Percentiles rank a stretch among this genome's conserved stretches.
Conservation (phyloP, 495 filamentous ascomycete species). For the Penicilliopsis zonata region DNA sequence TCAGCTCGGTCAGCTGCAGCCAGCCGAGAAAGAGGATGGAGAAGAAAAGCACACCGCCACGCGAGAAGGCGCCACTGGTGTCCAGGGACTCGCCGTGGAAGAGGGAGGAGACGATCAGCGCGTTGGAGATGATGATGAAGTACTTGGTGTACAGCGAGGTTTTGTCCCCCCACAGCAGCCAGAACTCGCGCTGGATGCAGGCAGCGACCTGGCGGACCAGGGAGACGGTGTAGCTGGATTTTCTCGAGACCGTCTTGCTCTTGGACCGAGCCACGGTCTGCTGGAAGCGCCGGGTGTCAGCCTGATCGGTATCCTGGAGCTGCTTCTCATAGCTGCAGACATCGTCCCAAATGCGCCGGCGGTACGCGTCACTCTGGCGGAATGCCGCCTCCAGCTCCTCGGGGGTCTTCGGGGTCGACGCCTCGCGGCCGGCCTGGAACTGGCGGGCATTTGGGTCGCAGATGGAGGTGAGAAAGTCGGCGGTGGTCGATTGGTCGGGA, state of each 20-base stretch:
- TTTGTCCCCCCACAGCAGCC: slow-evolving; percentile 62
- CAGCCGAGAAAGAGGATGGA: slow-evolving; percentile 65
- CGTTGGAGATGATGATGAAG: slow-evolving; percentile 65
- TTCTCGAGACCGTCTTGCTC: slow-evolving; percentile 53
- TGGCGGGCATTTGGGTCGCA: slow-evolving; percentile 63
- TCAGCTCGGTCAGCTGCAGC: slow-evolving; percentile 61
- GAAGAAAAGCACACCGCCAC: slow-evolving; percentile 61
- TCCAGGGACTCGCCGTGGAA: slow-evolving; percentile 56
- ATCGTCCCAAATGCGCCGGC: slow-evolving; percentile 40
- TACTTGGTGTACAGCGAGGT: slow-evolving; percentile 65
- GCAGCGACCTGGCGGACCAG: slow-evolving; percentile 54
- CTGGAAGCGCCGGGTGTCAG: slow-evolving; percentile 60
- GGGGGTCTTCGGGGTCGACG: slow-evolving; percentile 47
- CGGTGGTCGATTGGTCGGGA: slow-evolving; percentile 56
- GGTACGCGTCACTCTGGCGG: slow-evolving; percentile 37
- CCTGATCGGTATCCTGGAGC: slow-evolving; percentile 44
- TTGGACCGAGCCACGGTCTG: slow-evolving; percentile 54
- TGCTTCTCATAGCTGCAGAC: slow-evolving; percentile 47
- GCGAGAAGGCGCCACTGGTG: slow-evolving; percentile 55
- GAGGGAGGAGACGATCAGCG: slow-evolving; percentile 60
- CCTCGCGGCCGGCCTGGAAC: slow-evolving; percentile 52
- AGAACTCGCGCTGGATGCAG: slow-evolving; percentile 64
- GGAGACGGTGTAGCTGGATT: slow-evolving; percentile 61
- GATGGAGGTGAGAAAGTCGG: slow-evolving; percentile 63
- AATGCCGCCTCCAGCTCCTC: slow-evolving; percentile 53